Conservation (phyloP, 2,329 filamentous ascomycete species). For the Epichloe brachyelytri region DNA sequence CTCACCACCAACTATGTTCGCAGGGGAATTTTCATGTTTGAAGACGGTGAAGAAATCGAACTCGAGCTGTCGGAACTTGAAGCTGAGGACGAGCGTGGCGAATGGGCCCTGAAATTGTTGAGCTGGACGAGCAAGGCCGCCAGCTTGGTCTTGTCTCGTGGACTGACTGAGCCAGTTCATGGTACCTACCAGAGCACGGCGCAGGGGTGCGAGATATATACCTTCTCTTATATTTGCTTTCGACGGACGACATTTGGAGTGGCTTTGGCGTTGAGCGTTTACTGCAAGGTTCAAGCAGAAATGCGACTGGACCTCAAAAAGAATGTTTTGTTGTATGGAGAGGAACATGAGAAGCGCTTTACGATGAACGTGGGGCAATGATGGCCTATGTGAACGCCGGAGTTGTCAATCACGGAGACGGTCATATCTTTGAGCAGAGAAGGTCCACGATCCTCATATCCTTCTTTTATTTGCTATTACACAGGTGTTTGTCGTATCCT, state of each 20-base stretch:
- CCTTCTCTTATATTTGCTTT: not conserved
- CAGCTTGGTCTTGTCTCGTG: slow-evolving; percentile 40
- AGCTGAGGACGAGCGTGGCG: slow-evolving; percentile 40
- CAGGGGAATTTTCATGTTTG: slow-evolving; percentile 34
- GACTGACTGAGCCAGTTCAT: slow-evolving; percentile 16
- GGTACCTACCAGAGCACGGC: not conserved
- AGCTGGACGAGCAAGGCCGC: slow-evolving; percentile 37
- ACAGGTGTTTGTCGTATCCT: no score
- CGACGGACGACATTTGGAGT: not conserved
- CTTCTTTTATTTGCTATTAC: no score
- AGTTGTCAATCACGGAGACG: no score
- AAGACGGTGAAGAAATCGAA: slow-evolving; percentile 38
- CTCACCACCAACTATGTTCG: slow-evolving; percentile 36
- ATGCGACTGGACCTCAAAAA: no score
- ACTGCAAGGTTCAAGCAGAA: no score
- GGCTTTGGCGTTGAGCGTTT: not conserved
- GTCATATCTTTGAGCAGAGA: no score
- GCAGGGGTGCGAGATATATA: not conserved
- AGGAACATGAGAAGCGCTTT: no score
- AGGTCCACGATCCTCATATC: no score
- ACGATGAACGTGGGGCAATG: no score
- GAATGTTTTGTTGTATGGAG: no score
- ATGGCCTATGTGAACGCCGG: no score
- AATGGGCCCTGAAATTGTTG: slow-evolving; percentile 39
- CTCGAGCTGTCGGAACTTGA: slow-evolving; percentile 36